Evolutionary conservation across 805 yeast genomes (phyloP), one percentile per base, ranked within the genome.

Genomic region (Candida michaelii): DNA sequence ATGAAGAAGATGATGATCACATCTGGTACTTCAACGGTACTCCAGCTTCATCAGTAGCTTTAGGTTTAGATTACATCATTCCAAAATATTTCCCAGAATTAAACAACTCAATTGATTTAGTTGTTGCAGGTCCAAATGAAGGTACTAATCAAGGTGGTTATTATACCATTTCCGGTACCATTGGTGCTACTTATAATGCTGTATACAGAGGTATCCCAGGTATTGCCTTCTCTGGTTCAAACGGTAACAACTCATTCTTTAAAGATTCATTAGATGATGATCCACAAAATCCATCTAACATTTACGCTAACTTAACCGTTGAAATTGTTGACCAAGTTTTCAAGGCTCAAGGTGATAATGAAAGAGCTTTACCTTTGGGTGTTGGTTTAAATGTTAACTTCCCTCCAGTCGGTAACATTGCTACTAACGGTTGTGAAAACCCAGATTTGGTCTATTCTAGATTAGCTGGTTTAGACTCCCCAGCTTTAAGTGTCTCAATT

Each of bases 11-110:
- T 38, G 53, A 55, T 38, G 17, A 23, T 40, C 65, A 72, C 46
- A 58, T 71, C 48, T 76, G 81, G 80, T 76, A 76, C 57, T 74
- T 76, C 63, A 73, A 75, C 50, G 80, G 78, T 47, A 73, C 80
- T 13, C 82, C 82, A 45, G 76, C 79, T 34, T 66, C 77, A 11
- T 72, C 72, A 55, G 76, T 75, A 33, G 68, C 76, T 4, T 69
- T 74, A 49, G 80, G 69, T 18, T 58, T 75, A 42, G 71, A 71
- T 39, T 74, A 73, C 55, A 64, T 75, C 33, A 51, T 73, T 36
- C 81, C 81, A 46, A 63, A 54, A 37, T 62, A 59, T 57, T 74
- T 73, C 52, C 56, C 67, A 44, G 38, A 30, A 14, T 42, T 42
- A 27, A 71, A 73, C 56, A 49, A 60, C 37, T 53, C 72, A 15